phyloP scores from a whole-genome alignment of 2,329 filamentous ascomycete genomes.

The Colletotrichum falcatum region DNA sequence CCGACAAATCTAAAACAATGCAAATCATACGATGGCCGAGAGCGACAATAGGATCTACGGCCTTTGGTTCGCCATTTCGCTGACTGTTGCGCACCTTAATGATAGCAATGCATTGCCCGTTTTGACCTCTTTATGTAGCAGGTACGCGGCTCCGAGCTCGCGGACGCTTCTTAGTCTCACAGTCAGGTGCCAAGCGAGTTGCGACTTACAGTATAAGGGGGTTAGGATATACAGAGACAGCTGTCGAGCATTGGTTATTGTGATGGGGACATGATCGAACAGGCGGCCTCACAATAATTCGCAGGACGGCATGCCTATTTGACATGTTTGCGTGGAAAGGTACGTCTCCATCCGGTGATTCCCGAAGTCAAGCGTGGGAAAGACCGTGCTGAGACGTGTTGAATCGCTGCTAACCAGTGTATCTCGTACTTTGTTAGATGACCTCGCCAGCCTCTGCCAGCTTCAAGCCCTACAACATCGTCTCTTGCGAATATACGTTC shows the following conservation, averaged over 20 bases:
- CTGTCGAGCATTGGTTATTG: not conserved
- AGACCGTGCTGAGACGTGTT: not conserved
- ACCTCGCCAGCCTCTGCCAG: not conserved
- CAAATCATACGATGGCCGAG: not conserved
- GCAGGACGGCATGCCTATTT: slow-evolving; percentile 5
- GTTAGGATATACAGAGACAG: not conserved
- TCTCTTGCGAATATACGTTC: not conserved
- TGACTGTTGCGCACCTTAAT: not conserved
- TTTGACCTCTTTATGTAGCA: not conserved
- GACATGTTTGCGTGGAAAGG: slow-evolving; percentile 24
- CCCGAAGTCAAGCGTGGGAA: not conserved
- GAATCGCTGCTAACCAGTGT: not conserved
- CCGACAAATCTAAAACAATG: not conserved
- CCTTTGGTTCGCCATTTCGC: not conserved
- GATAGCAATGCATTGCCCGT: not conserved
- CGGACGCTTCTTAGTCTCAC: not conserved
- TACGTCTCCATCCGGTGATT: not conserved
- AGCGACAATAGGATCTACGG: not conserved
- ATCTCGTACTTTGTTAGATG: not conserved
- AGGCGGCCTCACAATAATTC: slow-evolving; percentile 18
- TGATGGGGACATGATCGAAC: slow-evolving; percentile 7
- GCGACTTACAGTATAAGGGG: not conserved
- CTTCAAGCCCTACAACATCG: slow-evolving; percentile 1
- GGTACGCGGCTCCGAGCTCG: no score
- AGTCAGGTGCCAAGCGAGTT: not conserved